Percentiles rank a stretch among this genome's conserved stretches.
phyloP scores from a whole-genome alignment of 192 early-diverging fungal genomes.

The Coemansia sp. region DNA sequence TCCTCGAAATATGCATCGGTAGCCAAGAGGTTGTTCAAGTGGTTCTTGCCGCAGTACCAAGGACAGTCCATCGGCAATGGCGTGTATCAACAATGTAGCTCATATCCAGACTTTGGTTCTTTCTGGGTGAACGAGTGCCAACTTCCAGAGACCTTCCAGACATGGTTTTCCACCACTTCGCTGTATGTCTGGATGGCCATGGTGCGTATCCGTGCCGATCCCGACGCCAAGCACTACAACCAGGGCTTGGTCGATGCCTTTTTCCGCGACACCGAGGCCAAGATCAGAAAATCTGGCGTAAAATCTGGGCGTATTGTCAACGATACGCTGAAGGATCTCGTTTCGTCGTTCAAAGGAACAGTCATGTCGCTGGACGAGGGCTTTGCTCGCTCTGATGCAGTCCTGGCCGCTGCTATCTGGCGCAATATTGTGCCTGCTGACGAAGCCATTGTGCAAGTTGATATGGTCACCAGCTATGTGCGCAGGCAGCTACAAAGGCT shows the following conservation, averaged over 20 bases:
- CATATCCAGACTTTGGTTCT: constrained; percentile 33
- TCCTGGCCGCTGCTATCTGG: constrained; percentile 91
- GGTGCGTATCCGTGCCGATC: constrained; percentile 74
- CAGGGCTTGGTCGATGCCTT: constrained; percentile 86
- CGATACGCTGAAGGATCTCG: constrained; percentile 75
- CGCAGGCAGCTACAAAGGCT: constrained; percentile 32
- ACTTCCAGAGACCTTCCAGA: constrained; percentile 86
- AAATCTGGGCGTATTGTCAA: constrained; percentile 71
- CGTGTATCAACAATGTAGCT: constrained; percentile 35
- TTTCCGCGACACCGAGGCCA: constrained; percentile 85
- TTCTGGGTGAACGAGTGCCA: constrained; percentile 55
- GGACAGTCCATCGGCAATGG: constrained; percentile 32
- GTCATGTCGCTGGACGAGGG: constrained; percentile 92
- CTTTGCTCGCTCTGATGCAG: constrained; percentile 78
- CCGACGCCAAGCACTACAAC: constrained; percentile 74
- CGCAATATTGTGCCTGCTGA: constrained; percentile 50
- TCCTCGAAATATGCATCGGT: constrained; percentile 23
- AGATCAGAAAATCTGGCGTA: constrained; percentile 77
- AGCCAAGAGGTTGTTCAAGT: constrained; percentile 15
- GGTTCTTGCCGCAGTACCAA: constrained; percentile 48
- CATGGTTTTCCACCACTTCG: constrained; percentile 89
- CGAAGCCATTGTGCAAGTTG: constrained; percentile 30
- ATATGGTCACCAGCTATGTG: constrained; percentile 21
- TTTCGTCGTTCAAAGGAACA: constrained; percentile 83
- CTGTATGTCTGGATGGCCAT: constrained; percentile 94